Conservation (phyloP, 2,329 filamentous ascomycete species). For the Paecilomyces sp. region DNA sequence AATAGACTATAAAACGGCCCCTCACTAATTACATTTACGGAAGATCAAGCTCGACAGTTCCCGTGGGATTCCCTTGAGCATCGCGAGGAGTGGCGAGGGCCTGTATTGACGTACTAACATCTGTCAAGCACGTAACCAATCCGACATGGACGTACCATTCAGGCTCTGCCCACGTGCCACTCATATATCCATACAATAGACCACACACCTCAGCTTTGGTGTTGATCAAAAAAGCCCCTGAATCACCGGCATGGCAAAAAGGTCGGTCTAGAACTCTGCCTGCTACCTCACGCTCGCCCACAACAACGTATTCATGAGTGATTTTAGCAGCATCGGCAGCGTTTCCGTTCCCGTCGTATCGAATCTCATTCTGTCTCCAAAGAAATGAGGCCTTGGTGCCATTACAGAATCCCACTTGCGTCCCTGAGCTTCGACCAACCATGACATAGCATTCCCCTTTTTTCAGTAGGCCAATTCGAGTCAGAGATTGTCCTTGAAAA, state of each 20-base stretch:
- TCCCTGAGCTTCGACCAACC: neutral
- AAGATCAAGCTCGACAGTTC: neutral
- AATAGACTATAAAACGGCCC: neutral
- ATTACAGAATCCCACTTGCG: neutral
- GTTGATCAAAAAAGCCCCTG: neutral
- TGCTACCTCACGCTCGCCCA: accelerated
- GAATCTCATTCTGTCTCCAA: neutral
- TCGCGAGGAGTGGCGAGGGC: neutral
- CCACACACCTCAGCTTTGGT: neutral
- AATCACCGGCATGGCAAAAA: neutral
- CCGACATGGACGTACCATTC: neutral
- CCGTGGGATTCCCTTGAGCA: neutral
- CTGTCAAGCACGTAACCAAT: neutral
- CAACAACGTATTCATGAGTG: neutral
- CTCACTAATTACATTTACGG: neutral
- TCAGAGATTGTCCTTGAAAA: too few species aligned
- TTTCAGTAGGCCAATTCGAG: too few species aligned
- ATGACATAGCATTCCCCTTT: neutral
- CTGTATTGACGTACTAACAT: neutral
- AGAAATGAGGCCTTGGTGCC: neutral
- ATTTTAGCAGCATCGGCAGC: neutral
- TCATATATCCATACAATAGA: neutral
- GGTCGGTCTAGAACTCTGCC: neutral
- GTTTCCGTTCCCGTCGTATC: neutral
- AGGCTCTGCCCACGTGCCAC: neutral